Base-by-base conservation (phyloP, 2,329 filamentous ascomycete genomes). In the Paecilomyces sp. region DNA sequence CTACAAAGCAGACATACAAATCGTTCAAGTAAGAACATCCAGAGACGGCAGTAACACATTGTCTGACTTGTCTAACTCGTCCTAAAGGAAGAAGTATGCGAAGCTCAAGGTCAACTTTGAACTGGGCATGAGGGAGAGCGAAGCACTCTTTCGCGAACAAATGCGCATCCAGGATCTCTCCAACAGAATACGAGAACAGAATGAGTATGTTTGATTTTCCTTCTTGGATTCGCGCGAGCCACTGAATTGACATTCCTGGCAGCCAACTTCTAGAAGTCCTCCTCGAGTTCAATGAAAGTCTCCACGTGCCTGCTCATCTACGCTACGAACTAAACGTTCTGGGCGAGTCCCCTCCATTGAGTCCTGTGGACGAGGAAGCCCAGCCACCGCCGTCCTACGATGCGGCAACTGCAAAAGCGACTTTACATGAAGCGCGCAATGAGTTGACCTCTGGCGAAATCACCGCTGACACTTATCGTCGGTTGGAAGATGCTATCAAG, bases 201-300 rank as follows among this genome's bases (percentile, higher is more conserved):
- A 96, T 68, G 93, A 97, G 92, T 96, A 83, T 69, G 88, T 76
- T 51, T 47, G 31, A 50, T 52, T 24, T 15, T 51, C 56, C 22
- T 50, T 47, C 15, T 54, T 3, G 12, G 3, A 47, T 9, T 33
- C 13, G 34, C 15, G 58, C 59, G 66, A 58, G 66, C 34, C 54
- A 33, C 58, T 63, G 53, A 63, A 54, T 34, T 54, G 55, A 34
- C 3, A 15, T 56, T n/a, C 33, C 56, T 11, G 68, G 54, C 68
- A 97, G 92, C 74, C 92, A 92, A 74, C 79, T 97, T 34, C 85
- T 97, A 58, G 93, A 97, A 67, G 79, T 97, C 11, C 85, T 97
- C 34, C 82, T 96, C 62, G 92, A 97, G 70, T 84, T 97, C 77
- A 99, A 99, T 77, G 86, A 90, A 57, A 89, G 86, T 52, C 81